phyloP scores from a whole-genome alignment of 306 rosid genomes.

The Cucurbita argyrosperma region DNA sequence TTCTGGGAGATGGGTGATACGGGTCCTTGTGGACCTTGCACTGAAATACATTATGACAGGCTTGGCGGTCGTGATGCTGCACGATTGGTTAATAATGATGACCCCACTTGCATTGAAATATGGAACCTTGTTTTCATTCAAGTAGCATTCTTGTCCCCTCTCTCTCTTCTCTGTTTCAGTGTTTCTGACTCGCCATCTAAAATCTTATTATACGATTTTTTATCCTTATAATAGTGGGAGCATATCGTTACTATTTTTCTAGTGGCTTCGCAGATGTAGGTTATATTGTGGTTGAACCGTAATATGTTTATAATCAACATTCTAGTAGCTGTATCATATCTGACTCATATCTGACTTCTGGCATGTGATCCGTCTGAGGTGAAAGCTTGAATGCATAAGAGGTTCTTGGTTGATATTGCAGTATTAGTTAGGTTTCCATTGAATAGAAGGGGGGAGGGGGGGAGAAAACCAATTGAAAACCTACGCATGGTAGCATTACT shows the following conservation, averaged over 20 bases:
- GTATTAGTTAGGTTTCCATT: not conserved
- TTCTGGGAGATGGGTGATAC: constrained; percentile 99
- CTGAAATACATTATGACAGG: constrained; percentile 91
- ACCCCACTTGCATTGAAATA: constrained; percentile 92
- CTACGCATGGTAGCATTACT: not conserved
- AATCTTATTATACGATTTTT: not conserved
- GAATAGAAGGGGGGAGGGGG: not conserved
- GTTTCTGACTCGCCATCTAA: not conserved
- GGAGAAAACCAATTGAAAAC: not conserved
- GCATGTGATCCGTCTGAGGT: not conserved
- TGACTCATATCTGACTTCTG: not conserved
- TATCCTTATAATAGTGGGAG: not conserved
- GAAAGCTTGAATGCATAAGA: not conserved
- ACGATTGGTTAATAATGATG: constrained; percentile 73
- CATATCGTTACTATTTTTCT: not conserved
- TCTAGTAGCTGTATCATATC: not conserved
- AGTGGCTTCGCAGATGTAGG: not conserved
- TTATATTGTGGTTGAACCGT: not conserved
- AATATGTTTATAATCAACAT: not conserved
- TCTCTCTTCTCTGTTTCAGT: not conserved
- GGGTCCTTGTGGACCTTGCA: constrained; percentile 99
- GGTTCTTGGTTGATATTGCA: not conserved
- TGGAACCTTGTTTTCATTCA: constrained; percentile 98
- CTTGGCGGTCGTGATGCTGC: constrained; percentile 95
- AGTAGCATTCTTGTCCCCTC: constrained; percentile 25